Conservation (phyloP, 495 filamentous ascomycete species). For the Annulohypoxylon stygium region DNA sequence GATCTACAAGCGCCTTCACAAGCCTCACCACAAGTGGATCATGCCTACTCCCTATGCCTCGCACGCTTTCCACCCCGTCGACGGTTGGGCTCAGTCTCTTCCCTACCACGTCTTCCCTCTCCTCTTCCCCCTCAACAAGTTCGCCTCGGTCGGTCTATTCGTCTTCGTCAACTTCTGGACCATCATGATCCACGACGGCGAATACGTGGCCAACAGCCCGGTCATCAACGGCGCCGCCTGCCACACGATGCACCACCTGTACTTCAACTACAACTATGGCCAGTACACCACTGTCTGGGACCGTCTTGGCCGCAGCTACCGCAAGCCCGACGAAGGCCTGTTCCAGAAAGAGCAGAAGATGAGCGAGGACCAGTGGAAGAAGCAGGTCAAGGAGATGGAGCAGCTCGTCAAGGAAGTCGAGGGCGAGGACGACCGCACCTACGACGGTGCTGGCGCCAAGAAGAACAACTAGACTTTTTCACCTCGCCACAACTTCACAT, state of each 20-base stretch:
- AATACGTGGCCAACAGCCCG: constrained; percentile 90
- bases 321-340: constrained; percentile 86
- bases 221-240: constrained; percentile 96
- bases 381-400: constrained; percentile 89
- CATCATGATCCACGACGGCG: constrained; percentile 96
- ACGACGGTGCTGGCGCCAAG: constrained; percentile 64
- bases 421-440: constrained; percentile 85
- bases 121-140: constrained; percentile 92
- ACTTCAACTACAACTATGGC: constrained; percentile 99
- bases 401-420: constrained; percentile 84
- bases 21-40: constrained; percentile 99
- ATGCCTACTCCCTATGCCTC: constrained; percentile 95
- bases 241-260: constrained; percentile 97
- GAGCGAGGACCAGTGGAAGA: constrained; percentile 82
- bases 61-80: constrained; percentile 94
- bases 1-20: constrained; percentile 91
- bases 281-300: constrained; percentile 98
- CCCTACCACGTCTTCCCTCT: constrained; percentile 97
- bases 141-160: constrained; percentile 88
- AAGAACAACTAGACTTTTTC: constrained; percentile 57
- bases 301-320: constrained; percentile 87
- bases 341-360: constrained; percentile 92
- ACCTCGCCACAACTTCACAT: too few relatives aligned
- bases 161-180: constrained; percentile 98
- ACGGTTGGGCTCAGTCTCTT: constrained; percentile 91